These are phyloP conservation scores for Huiozyma sinensis DNA, from an alignment of 805 yeast genomes.

Conservation along the genomic window DNA sequence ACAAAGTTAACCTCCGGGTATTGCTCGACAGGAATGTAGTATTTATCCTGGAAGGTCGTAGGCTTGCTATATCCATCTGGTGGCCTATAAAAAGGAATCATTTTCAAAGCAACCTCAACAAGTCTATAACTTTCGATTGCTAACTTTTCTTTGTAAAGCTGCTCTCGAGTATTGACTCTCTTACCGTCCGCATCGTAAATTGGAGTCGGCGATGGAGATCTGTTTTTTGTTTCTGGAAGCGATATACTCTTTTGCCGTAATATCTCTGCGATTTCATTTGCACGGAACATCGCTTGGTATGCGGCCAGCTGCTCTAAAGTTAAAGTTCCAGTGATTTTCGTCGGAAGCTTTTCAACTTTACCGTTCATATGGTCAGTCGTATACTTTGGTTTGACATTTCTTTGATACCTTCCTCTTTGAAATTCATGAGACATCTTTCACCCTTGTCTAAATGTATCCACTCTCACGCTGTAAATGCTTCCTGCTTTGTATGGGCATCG, in stretches of 20 bases:
- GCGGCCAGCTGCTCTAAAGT: constrained; percentile 75
- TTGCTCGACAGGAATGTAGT: constrained; percentile 73
- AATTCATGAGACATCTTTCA: too few species aligned
- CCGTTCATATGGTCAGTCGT: too few species aligned
- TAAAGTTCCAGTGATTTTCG: constrained; percentile 35
- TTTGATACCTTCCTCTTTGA: too few species aligned
- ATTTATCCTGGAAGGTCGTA: constrained; percentile 66
- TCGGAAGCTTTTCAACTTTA: constrained; percentile 24
- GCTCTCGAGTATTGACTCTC: constrained; percentile 76
- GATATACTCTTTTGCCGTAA: constrained; percentile 25
- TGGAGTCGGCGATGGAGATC: constrained; percentile 89
- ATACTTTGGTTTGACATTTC: too few species aligned
- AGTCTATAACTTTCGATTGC: constrained; percentile 74
- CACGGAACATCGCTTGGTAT: constrained; percentile 57
- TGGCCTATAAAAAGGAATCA: constrained; percentile 67
- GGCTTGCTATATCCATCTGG: constrained; percentile 70
- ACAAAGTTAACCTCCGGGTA: constrained; percentile 90
- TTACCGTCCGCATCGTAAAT: constrained; percentile 74
- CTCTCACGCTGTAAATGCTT: too few species aligned
- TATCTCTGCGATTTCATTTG: constrained; percentile 66
- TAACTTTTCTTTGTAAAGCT: constrained; percentile 44
- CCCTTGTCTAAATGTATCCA: too few species aligned
- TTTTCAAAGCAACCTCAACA: constrained; percentile 61
- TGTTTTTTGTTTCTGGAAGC: constrained; percentile 38
- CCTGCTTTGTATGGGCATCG: too few species aligned